These are phyloP conservation scores for Cytospora paraplurivora DNA, from an alignment of 2,329 filamentous ascomycete genomes.

Conservation along the genomic window DNA sequence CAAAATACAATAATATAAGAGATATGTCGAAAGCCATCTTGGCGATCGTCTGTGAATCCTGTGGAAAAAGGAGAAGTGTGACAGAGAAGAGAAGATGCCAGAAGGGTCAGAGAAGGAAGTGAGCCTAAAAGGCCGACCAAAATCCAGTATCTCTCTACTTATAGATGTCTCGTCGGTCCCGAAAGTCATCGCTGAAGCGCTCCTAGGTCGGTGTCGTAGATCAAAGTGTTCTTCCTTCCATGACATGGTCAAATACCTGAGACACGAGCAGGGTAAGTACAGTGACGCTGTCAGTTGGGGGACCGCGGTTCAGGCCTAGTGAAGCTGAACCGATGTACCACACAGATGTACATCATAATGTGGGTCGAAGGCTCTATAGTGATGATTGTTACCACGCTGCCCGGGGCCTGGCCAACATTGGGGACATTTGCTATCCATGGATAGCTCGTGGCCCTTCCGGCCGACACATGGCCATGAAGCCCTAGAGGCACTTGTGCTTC, in stretches of 20 bases:
- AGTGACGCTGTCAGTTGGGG: not conserved
- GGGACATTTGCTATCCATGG: not conserved
- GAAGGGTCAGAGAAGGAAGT: conserved; percentile 1
- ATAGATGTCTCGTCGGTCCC: conserved; percentile 9
- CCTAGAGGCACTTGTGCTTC: conserved; percentile 7
- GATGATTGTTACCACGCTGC: conserved; percentile 7
- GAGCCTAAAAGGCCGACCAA: not conserved
- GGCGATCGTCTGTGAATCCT: not conserved
- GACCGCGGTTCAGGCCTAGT: not conserved
- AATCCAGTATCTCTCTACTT: not conserved
- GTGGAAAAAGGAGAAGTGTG: not conserved
- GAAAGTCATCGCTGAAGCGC: not conserved
- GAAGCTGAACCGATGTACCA: not conserved
- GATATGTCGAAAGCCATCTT: conserved; percentile 41
- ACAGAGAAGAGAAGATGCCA: not conserved
- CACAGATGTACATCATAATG: not conserved
- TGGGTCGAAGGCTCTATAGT: not conserved
- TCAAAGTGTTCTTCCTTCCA: not conserved
- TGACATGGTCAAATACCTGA: not conserved
- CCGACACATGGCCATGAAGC: not conserved
- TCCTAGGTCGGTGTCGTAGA: not conserved
- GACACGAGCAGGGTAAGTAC: not conserved
- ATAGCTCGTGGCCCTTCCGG: conserved; percentile 5
- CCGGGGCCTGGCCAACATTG: conserved; percentile 18
- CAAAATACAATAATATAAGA: conserved; percentile 47